phyloP scores from a whole-genome alignment of 2,329 filamentous ascomycete species.

The Aplosporella prunicola region DNA sequence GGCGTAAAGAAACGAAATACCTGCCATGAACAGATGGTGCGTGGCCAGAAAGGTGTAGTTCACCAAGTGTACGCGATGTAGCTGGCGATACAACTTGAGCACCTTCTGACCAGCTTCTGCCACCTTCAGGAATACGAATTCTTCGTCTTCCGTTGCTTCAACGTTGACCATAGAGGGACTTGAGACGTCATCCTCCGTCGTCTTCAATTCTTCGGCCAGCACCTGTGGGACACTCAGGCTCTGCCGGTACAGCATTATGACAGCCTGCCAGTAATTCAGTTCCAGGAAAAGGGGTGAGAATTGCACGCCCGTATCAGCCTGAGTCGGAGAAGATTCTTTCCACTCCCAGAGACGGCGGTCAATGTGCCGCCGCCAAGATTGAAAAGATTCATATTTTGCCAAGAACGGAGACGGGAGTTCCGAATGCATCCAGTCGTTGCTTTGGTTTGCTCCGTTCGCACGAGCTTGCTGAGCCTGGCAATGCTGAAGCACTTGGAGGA shows the following conservation, averaged over 20 bases:
- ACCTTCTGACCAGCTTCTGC: conserved; percentile 93
- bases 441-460: conserved; percentile 51
- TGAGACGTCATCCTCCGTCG: conserved; percentile 47
- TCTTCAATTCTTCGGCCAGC: conserved; percentile 66
- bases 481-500: conserved; percentile 85
- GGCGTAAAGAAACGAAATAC: conserved; percentile 90
- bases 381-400: conserved; percentile 72
- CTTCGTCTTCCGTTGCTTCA: conserved; percentile 71
- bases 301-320: conserved; percentile 70
- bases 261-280: conserved; percentile 94
- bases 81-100: conserved; percentile 76
- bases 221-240: conserved; percentile 77
- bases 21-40: conserved; percentile 95
- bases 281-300: conserved; percentile 88
- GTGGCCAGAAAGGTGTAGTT: conserved; percentile 96
- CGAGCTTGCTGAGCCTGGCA: conserved; percentile 77
- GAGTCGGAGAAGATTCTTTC: conserved; percentile 73
- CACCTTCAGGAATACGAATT: conserved; percentile 86
- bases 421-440: conserved; percentile 66
- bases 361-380: conserved; percentile 80
- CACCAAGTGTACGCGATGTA: conserved; percentile 79
- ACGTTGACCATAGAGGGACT: conserved; percentile 52
- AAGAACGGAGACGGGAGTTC: conserved; percentile 78
- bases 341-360: conserved; percentile 75
- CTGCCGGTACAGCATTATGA: conserved; percentile 92